A percentile compares a stretch with the other conserved stretches of the same genome.
Conservation (phyloP, 208 protist genomes). For the Acanthamoeba lenticulata region DNA sequence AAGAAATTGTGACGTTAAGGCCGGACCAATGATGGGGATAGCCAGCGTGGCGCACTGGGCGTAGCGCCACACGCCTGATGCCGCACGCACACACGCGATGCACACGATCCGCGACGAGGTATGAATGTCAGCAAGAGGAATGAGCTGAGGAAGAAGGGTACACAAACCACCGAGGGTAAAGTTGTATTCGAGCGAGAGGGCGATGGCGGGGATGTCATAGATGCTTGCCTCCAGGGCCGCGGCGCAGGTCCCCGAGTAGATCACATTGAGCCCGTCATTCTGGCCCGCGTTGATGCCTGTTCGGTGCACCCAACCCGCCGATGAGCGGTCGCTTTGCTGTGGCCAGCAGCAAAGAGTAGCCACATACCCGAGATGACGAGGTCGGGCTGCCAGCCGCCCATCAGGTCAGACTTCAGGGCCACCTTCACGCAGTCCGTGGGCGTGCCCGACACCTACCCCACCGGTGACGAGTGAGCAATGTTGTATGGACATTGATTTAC, state of each 20-base stretch:
- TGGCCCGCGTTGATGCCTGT: constrained; percentile 6
- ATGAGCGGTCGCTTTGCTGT: too few species aligned
- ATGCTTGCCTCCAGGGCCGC: background rate
- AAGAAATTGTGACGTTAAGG: background rate
- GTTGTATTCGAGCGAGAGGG: constrained; percentile 2
- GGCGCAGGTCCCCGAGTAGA: constrained; percentile 4
- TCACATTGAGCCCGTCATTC: background rate
- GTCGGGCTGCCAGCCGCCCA: background rate
- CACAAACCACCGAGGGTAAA: background rate
- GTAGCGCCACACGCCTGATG: background rate
- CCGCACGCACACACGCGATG: too few species aligned
- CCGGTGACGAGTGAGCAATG: too few species aligned
- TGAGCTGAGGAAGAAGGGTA: background rate
- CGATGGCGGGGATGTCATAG: background rate
- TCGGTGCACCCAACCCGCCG: background rate
- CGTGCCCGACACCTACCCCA: background rate
- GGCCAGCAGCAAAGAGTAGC: too few species aligned
- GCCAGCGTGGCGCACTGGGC: background rate
- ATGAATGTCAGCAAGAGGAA: background rate
- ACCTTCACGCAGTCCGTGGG: constrained; percentile 2
- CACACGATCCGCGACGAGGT: too few species aligned
- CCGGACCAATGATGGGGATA: background rate
- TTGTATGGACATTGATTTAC: too few species aligned
- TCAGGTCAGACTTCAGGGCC: background rate
- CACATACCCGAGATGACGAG: background rate